These are phyloP conservation scores for Aureobasidium sp. DNA, from an alignment of 2,329 filamentous ascomycete genomes.

Conservation along the genomic window DNA sequence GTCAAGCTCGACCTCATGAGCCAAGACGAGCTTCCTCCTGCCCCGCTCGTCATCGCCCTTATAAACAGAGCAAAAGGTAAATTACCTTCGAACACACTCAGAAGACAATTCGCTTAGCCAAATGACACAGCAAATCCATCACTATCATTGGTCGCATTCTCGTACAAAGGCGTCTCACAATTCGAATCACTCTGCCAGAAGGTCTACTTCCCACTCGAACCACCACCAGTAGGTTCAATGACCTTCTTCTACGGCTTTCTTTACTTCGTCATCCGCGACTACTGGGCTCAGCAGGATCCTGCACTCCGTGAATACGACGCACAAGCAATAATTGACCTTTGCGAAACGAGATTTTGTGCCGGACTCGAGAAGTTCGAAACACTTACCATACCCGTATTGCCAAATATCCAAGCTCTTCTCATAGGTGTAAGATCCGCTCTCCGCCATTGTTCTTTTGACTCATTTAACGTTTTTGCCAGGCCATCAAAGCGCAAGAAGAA, in stretches of 20 bases:
- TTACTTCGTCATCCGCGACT: constrained; percentile 13
- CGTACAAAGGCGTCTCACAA: neutral
- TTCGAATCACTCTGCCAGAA: constrained; percentile 12
- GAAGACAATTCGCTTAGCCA: neutral
- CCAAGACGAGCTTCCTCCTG: constrained; percentile 3
- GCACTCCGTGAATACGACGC: neutral
- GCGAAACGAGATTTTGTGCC: constrained; percentile 10
- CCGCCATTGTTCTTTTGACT: too few species aligned
- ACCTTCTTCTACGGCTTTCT: constrained; percentile 11
- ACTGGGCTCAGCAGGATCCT: constrained; percentile 1
- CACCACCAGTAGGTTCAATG: constrained; percentile 6
- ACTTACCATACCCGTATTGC: constrained; percentile 6
- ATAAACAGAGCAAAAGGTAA: constrained; percentile 11
- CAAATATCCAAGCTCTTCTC: constrained; percentile 8
- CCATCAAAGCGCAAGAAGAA: constrained; percentile 12
- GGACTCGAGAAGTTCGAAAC: constrained; percentile 12
- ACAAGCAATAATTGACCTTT: constrained; percentile 5
- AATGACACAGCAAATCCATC: constrained; percentile 1
- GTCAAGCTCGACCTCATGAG: neutral
- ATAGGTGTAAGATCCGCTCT: too few species aligned
- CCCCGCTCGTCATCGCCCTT: constrained; percentile 3
- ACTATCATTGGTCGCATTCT: constrained; percentile 8
- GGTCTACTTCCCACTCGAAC: constrained; percentile 9
- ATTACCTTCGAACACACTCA: neutral
- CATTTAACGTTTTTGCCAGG: too few species aligned